These are phyloP conservation scores for Eucalyptus lansdowneana DNA, from an alignment of 345 rosid species.

Conservation along the genomic window DNA sequence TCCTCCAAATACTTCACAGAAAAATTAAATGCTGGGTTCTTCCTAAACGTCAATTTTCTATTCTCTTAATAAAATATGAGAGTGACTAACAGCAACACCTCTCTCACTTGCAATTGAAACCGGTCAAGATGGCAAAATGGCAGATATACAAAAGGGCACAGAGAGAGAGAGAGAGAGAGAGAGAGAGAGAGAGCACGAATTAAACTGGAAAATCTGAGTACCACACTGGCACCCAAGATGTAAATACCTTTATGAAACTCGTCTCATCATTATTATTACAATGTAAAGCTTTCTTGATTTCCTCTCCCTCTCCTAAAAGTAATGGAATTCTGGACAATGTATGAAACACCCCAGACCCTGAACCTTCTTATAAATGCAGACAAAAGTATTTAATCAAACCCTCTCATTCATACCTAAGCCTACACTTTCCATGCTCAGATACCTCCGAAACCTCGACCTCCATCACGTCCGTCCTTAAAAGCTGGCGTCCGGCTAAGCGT, in stretches of 20 bases:
- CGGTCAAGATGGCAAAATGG: background rate
- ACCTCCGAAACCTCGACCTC: background rate
- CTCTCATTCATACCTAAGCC: background rate
- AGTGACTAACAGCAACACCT: background rate
- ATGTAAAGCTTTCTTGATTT: background rate
- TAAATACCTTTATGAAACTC: background rate
- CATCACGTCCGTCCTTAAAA: background rate
- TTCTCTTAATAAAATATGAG: background rate
- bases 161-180: background rate
- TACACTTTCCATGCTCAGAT: background rate
- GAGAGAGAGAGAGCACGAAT: background rate
- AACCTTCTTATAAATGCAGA: background rate
- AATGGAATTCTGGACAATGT: background rate
- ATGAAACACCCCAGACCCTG: background rate
- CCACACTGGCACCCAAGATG: background rate
- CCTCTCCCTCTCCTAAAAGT: background rate
- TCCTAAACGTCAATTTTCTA: background rate
- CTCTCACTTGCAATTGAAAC: background rate
- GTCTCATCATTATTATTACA: background rate
- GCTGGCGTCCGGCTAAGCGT: slow-evolving; percentile 21
- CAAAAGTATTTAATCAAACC: background rate
- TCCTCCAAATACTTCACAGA: background rate
- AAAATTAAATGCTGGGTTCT: background rate
- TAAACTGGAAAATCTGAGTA: background rate
- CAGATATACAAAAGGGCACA: background rate